Evolutionary conservation across 1,139 yeast species (phyloP).

Genomic region (Diutina siamensis): DNA sequence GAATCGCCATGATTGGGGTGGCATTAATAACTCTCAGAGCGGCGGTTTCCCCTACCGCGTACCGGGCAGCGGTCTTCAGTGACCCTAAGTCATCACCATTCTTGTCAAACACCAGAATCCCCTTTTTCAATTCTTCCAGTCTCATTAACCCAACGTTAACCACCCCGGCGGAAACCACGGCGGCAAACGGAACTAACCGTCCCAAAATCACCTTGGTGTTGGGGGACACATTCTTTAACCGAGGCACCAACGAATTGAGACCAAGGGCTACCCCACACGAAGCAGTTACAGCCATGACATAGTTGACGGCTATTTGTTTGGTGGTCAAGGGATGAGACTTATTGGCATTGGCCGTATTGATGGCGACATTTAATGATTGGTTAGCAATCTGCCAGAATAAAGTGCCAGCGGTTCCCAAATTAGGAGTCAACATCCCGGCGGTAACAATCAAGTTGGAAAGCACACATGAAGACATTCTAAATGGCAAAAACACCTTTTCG

Average conservation of each 20-base stretch:
- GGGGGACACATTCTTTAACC: conserved; percentile 55
- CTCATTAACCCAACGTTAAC: conserved; percentile 94
- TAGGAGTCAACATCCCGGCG: conserved; percentile 95
- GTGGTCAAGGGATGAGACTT: conserved; percentile 86
- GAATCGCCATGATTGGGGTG: conserved; percentile 93
- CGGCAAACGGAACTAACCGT: conserved; percentile 93
- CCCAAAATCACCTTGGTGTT: conserved; percentile 60
- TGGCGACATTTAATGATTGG: conserved; percentile 92
- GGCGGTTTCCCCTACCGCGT: conserved; percentile 96
- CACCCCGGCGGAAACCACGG: conserved; percentile 92
- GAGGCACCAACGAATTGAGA: conserved; percentile 77
- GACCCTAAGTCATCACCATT: conserved; percentile 64
- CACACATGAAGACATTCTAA: conserved; percentile 94
- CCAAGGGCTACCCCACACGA: conserved; percentile 95
- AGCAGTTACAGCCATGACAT: conserved; percentile 82
- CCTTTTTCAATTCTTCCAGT: conserved; percentile 83
- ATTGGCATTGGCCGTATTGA: conserved; percentile 91
- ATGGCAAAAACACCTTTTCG: conserved; percentile 80
- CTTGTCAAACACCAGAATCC: conserved; percentile 58
- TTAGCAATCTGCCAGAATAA: conserved; percentile 96
- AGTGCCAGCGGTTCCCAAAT: conserved; percentile 80
- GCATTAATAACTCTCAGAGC: conserved; percentile 91
- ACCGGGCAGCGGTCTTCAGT: conserved; percentile 75
- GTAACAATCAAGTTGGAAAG: conserved; percentile 89
- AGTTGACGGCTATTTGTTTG: conserved; percentile 62